These are phyloP conservation scores for Stemphylium lycopersici DNA, from an alignment of 2,329 filamentous ascomycete species.

Conservation along the genomic window DNA sequence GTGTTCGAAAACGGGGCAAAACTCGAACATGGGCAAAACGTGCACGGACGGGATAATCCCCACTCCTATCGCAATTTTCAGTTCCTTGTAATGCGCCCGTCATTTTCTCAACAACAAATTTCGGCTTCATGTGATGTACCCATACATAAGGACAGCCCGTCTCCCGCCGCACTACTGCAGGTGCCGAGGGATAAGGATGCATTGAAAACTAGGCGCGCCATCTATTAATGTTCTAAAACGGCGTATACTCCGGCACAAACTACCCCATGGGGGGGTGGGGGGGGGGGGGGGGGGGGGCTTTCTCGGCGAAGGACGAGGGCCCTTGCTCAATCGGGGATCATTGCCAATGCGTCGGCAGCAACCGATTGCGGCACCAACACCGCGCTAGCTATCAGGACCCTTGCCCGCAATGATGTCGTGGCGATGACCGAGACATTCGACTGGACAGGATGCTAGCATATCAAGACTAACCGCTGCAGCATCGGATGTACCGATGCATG, in stretches of 20 bases:
- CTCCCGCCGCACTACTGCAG: conserved; percentile 10
- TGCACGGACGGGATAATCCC: too few species aligned
- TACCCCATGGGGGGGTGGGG: conserved; percentile 19
- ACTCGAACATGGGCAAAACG: too few species aligned
- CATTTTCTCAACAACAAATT: background rate
- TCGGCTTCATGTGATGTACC: conserved; percentile 23
- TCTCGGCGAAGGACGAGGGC: conserved; percentile 5
- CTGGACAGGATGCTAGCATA: background rate
- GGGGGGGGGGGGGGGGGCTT: too few species aligned
- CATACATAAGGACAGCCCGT: background rate
- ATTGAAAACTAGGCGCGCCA: background rate
- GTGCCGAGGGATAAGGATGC: background rate
- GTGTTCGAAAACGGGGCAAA: too few species aligned
- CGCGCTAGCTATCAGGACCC: background rate
- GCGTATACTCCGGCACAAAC: conserved; percentile 17
- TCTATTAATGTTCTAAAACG: conserved; percentile 23
- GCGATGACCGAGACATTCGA: background rate
- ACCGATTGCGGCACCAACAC: conserved; percentile 5
- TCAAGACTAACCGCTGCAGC: background rate
- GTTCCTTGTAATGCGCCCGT: background rate
- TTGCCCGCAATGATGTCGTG: background rate
- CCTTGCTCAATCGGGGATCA: conserved; percentile 12
- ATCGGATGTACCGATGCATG: background rate
- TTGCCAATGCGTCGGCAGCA: background rate
- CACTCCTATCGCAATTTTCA: background rate